Base-by-base conservation (phyloP, 352 stramenopile genomes). In the Globisporangium orthogonon region DNA sequence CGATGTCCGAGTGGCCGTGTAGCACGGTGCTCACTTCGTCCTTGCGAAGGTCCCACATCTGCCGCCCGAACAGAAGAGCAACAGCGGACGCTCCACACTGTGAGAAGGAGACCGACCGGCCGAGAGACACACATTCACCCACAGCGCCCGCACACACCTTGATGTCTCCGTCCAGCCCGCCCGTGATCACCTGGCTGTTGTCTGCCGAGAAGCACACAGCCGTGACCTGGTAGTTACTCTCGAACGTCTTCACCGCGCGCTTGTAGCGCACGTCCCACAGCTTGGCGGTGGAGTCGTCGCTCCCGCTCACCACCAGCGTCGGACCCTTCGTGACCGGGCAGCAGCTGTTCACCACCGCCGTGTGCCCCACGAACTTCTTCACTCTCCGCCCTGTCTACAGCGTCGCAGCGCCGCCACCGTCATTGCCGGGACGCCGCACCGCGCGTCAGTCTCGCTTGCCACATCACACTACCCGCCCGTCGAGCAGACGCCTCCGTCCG, bases 101-200 rank as follows among this genome's bases (percentile, higher is more conserved):
- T 40, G 35, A 40, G 35, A 40, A 23, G 23, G 23, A 23, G 23
- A 23, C 23, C 23, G 23, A 23, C 23, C 23, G 23, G 23, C 23
- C 23, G 23, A 23, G 23, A 23, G 23, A 23, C 23, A 23, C 23
- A 23, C 23, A 23, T 23, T 23, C 23, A 23, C 23, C 23, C 23
- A 23, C 23, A 23, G 23, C 23, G 23, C 10, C 9, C 35, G 9
- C 23, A 28, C 54, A 14, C 11, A 78, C 76, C 58, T 91, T 94
- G 62, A 98, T 96, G 41, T 90, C 81, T 43, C 96, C 94, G 53
- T 98, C 95, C 61, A 98, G 83, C 0, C 95, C 96, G 18, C 83
- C 94, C 14, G 90, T 83, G 65, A 97, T 94, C 3, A 98, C 73
- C 37, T 86, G 74, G 18, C 87, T 71, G 47, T 91, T 91, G 65